These are phyloP conservation scores for Penicillium rolfsii DNA, from an alignment of 2,329 filamentous ascomycete species.

Conservation along the genomic window DNA sequence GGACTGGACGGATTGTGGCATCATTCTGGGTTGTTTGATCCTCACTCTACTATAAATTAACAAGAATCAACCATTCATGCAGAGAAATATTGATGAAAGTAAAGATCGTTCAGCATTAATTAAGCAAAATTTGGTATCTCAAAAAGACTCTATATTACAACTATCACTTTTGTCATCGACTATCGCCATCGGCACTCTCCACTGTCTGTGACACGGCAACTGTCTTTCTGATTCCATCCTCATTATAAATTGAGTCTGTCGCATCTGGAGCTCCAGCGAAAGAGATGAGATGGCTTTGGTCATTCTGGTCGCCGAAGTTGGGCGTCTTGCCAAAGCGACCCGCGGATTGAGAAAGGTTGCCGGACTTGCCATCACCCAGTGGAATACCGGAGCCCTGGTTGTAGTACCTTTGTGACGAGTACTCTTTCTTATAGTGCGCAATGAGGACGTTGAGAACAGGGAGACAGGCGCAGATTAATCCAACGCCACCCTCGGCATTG, in stretches of 20 bases:
- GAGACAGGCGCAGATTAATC: constrained; percentile 44
- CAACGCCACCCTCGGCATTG: constrained; percentile 44
- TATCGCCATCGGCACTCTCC: constrained; percentile 14
- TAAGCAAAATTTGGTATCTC: not conserved
- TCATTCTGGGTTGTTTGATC: constrained; percentile 25
- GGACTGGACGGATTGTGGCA: constrained; percentile 39
- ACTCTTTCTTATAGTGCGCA: constrained; percentile 30
- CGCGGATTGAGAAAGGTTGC: constrained; percentile 23
- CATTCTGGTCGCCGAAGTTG: constrained; percentile 36
- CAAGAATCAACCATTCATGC: constrained; percentile 1
- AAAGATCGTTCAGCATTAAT: not conserved
- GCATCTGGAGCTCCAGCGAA: constrained; percentile 32
- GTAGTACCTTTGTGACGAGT: constrained; percentile 37
- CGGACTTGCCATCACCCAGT: constrained; percentile 31
- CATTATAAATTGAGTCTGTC: constrained; percentile 12
- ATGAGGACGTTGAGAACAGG: constrained; percentile 39
- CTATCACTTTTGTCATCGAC: constrained; percentile 9
- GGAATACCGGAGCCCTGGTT: constrained; percentile 32
- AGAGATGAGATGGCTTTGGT: constrained; percentile 39
- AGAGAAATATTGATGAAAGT: not conserved
- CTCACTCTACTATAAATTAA: constrained; percentile 16
- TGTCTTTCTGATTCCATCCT: constrained; percentile 27
- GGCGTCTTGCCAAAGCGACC: constrained; percentile 23
- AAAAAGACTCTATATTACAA: not conserved
- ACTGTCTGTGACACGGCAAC: constrained; percentile 27